These are phyloP conservation scores for Trichoderma sp. DNA, from an alignment of 2,329 filamentous ascomycete species.

Conservation along the genomic window DNA sequence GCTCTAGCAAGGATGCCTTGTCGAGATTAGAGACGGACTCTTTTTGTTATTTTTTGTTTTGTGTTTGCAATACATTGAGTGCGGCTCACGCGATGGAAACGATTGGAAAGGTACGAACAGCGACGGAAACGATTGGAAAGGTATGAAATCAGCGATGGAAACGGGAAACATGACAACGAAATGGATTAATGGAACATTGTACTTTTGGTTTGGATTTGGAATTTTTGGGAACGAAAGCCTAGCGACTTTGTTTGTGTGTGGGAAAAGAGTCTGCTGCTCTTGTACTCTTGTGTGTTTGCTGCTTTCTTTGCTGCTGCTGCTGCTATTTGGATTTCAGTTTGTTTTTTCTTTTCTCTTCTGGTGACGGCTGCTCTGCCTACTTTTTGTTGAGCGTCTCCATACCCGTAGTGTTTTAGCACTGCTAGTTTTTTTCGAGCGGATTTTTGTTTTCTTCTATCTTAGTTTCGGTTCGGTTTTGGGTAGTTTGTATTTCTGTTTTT, in stretches of 20 bases:
- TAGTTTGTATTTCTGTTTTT: neutral
- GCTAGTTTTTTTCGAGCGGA: neutral
- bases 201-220: neutral
- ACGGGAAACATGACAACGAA: neutral
- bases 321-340: neutral
- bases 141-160: neutral
- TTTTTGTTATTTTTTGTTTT: neutral
- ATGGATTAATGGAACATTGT: neutral
- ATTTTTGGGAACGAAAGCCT: neutral
- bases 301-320: neutral
- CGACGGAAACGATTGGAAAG: neutral
- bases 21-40: neutral
- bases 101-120: neutral
- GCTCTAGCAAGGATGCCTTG: neutral
- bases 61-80: neutral
- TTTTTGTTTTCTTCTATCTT: neutral
- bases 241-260: neutral
- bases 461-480: neutral
- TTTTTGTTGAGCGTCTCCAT: slow-evolving; percentile 2
- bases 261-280: neutral
- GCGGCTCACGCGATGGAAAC: neutral
- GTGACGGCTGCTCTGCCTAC: neutral
- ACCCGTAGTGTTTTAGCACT: slow-evolving; percentile 8
- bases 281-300: neutral
- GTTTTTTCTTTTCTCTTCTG: neutral